These are phyloP conservation scores for Zostera marina DNA, from an alignment of 116 monocot species.

Conservation along the genomic window DNA sequence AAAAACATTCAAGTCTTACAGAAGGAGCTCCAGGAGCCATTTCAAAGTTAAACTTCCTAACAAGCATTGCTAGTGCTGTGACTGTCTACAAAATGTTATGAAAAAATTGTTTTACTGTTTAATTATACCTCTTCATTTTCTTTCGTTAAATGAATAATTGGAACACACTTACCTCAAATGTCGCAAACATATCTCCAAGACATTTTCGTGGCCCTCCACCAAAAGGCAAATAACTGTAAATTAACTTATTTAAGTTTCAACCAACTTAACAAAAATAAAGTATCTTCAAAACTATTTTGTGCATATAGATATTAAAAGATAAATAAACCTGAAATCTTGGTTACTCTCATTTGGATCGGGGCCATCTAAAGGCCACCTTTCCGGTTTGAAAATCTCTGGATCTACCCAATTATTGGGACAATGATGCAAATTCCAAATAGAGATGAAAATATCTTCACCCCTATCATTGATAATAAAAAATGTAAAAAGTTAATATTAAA, in stretches of 20 bases:
- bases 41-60: slow-evolving; percentile 74
- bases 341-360: slow-evolving; percentile 92
- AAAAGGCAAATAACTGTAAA: slow-evolving; percentile 86
- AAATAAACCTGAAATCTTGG: slow-evolving; percentile 81
- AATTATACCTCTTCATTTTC: background rate
- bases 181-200: slow-evolving; percentile 98
- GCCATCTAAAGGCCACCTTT: slow-evolving; percentile 96
- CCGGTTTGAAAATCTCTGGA: slow-evolving; percentile 81
- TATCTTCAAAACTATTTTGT: background rate
- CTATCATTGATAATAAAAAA: slow-evolving; percentile 15
- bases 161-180: slow-evolving; percentile 52
- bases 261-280: too few species aligned
- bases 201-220: slow-evolving; percentile 95
- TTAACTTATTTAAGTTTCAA: background rate
- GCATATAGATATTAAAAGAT: background rate
- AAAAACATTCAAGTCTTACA: slow-evolving; percentile 19
- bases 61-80: slow-evolving; percentile 75
- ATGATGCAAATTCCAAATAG: slow-evolving; percentile 82
- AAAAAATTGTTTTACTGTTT: background rate
- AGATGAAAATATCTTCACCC: slow-evolving; percentile 97
- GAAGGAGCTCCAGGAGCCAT: slow-evolving; percentile 72
- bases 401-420: slow-evolving; percentile 62
- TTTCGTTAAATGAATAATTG: background rate
- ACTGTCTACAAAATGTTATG: slow-evolving; percentile 31
- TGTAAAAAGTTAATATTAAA: background rate